A percentile compares a stretch with the other conserved stretches of the same genome.
Evolutionary conservation across 2,329 filamentous ascomycete species (phyloP).

Genomic region (Colletotrichum horii): DNA sequence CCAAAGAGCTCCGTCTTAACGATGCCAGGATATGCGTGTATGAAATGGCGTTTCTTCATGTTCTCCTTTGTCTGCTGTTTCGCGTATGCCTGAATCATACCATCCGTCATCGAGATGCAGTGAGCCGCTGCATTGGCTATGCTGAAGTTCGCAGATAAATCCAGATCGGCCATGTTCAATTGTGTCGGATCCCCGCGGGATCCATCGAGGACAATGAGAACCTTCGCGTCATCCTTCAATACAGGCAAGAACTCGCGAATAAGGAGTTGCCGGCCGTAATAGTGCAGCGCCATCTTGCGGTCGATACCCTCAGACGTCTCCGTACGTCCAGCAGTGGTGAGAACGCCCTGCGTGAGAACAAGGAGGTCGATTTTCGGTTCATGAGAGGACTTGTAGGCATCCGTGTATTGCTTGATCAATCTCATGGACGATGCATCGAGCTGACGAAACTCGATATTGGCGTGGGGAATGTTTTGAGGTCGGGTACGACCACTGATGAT

Average conservation of each 20-base stretch:
- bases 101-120: slow-evolving; percentile 43
- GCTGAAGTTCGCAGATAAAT: slow-evolving; percentile 38
- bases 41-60: slow-evolving; percentile 32
- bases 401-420: slow-evolving; percentile 36
- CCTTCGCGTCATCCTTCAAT: slow-evolving; percentile 39
- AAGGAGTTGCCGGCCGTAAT: slow-evolving; percentile 49
- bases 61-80: slow-evolving; percentile 20
- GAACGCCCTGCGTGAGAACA: slow-evolving; percentile 42
- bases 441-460: slow-evolving; percentile 35
- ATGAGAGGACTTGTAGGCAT: slow-evolving; percentile 26
- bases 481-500: slow-evolving; percentile 38
- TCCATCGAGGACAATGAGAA: slow-evolving; percentile 42
- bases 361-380: slow-evolving; percentile 40
- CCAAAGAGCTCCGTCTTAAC: slow-evolving; percentile 37
- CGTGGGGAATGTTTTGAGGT: slow-evolving; percentile 31
- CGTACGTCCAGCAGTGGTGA: slow-evolving; percentile 37
- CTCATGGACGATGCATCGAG: slow-evolving; percentile 39
- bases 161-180: slow-evolving; percentile 44
- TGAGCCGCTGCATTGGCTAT: slow-evolving; percentile 38
- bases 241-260: slow-evolving; percentile 43
- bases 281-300: slow-evolving; percentile 49
- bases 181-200: slow-evolving; percentile 32
- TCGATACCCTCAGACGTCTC: slow-evolving; percentile 51
- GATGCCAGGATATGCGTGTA: slow-evolving; percentile 44
- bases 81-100: slow-evolving; percentile 39